Conservation (phyloP, 2,329 filamentous ascomycete genomes). For the Cercospora berteroae region DNA sequence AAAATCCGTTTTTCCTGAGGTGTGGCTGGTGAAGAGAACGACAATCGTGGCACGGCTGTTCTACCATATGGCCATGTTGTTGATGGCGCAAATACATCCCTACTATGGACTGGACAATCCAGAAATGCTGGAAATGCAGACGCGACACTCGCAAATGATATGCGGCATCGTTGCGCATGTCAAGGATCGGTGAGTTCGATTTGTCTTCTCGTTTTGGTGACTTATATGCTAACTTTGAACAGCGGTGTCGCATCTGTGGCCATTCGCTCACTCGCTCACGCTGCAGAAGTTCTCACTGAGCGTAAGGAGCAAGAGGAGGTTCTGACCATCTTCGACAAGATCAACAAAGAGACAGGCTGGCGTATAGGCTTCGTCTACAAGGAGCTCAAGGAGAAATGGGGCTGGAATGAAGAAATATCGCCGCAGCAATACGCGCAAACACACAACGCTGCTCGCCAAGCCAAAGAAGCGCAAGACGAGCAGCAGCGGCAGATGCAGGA, state of each 20-base stretch:
- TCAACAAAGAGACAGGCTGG: conserved; percentile 76
- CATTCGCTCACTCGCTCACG: conserved; percentile 74
- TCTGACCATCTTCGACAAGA: conserved; percentile 70
- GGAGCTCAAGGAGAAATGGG: conserved; percentile 75
- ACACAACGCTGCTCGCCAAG: conserved; percentile 32
- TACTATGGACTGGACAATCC: conserved; percentile 56
- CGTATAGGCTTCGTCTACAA: conserved; percentile 67
- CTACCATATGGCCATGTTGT: conserved; percentile 81
- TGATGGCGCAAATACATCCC: conserved; percentile 79
- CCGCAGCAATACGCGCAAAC: conserved; percentile 42
- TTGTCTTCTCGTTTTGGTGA: not conserved
- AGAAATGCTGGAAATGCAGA: conserved; percentile 68
- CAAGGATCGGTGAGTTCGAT: conserved; percentile 61
- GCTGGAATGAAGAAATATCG: conserved; percentile 58
- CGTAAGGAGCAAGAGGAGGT: conserved; percentile 77
- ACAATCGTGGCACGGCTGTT: conserved; percentile 80
- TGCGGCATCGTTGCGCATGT: conserved; percentile 87
- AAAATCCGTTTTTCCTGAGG: conserved; percentile 77
- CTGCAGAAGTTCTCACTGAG: conserved; percentile 68
- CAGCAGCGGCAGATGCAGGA: conserved; percentile 34
- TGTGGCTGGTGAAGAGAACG: conserved; percentile 82
- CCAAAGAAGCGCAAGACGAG: conserved; percentile 28
- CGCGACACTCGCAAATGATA: conserved; percentile 76
- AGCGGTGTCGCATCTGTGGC: conserved; percentile 74
- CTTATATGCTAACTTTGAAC: conserved; percentile 16